A percentile compares a stretch with the other conserved stretches of the same genome.
Conservation (phyloP, 768 basidiomycete genomes). For the Boletus reticulatus region DNA sequence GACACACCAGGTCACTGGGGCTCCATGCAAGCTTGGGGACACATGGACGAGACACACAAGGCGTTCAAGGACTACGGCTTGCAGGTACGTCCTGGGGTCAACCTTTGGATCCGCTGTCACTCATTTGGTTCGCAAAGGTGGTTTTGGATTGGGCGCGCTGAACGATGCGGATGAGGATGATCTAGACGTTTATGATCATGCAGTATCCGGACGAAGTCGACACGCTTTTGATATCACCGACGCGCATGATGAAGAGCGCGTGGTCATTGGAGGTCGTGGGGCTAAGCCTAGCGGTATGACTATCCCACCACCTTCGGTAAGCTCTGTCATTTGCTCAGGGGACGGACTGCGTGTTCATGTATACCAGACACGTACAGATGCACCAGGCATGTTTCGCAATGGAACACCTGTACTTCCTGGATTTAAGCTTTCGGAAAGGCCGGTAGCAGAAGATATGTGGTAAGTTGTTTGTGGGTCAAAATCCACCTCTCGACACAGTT, state of each 20-base stretch:
- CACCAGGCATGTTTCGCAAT: slow-evolving; percentile 58
- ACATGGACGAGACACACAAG: slow-evolving; percentile 18
- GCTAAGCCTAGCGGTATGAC: slow-evolving; percentile 7
- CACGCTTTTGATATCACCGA: slow-evolving; percentile 67
- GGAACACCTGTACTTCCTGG: slow-evolving; percentile 72
- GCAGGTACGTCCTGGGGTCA: slow-evolving; percentile 43
- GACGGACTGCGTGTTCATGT: slow-evolving; percentile 7
- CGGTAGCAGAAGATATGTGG: slow-evolving; percentile 71
- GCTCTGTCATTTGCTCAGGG: neutral
- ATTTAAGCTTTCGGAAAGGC: slow-evolving; percentile 67
- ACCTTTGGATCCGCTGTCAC: neutral
- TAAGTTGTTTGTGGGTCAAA: slow-evolving; percentile 33
- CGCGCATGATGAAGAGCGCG: slow-evolving; percentile 60
- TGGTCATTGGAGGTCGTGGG: slow-evolving; percentile 39
- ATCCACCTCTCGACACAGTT: slow-evolving; percentile 15
- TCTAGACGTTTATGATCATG: slow-evolving; percentile 73
- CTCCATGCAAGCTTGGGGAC: slow-evolving; percentile 58
- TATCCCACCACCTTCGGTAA: slow-evolving; percentile 10
- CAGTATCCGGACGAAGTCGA: slow-evolving; percentile 39
- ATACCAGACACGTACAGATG: slow-evolving; percentile 16
- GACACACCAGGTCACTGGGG: slow-evolving; percentile 65
- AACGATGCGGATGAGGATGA: slow-evolving; percentile 97
- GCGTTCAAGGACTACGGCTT: slow-evolving; percentile 47
- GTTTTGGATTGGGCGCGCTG: slow-evolving; percentile 84
- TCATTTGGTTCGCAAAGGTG: slow-evolving; percentile 46